Percentiles rank a stretch among this genome's conserved stretches.
These are phyloP conservation scores for Pestalotiopsis sp. DNA, from an alignment of 2,329 filamentous ascomycete species.

Conservation along the genomic window DNA sequence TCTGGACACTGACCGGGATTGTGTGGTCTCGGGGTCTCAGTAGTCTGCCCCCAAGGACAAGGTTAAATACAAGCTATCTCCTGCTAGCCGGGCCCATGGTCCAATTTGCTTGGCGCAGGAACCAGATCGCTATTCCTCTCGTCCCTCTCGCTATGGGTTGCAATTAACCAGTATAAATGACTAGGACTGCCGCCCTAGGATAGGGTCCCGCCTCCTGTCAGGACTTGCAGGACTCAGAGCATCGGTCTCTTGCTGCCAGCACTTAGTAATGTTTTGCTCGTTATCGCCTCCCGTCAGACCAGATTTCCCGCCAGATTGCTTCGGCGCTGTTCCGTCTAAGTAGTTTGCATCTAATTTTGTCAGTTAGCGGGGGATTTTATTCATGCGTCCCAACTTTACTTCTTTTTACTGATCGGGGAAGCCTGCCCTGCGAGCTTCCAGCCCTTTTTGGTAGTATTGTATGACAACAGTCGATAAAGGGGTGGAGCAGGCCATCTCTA, in stretches of 20 bases:
- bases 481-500: neutral
- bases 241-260: neutral
- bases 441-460: neutral
- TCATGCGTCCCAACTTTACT: neutral
- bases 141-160: neutral
- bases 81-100: neutral
- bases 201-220: neutral
- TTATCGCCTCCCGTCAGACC: neutral
- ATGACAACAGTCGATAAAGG: neutral
- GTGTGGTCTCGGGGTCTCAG: neutral
- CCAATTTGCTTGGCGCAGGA: neutral
- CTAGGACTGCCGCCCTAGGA: neutral
- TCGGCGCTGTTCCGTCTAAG: neutral
- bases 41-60: neutral
- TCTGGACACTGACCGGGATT: neutral
- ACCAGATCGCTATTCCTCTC: neutral
- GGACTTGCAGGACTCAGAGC: neutral
- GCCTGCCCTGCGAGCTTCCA: neutral
- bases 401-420: neutral
- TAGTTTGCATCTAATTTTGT: neutral
- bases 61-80: constrained; percentile 9
- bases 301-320: neutral
- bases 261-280: neutral
- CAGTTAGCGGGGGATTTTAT: neutral
- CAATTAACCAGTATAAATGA: neutral